Evolutionary conservation across 192 early-diverging fungal genomes (phyloP).

Genomic region (Chytriomyces sp.): DNA sequence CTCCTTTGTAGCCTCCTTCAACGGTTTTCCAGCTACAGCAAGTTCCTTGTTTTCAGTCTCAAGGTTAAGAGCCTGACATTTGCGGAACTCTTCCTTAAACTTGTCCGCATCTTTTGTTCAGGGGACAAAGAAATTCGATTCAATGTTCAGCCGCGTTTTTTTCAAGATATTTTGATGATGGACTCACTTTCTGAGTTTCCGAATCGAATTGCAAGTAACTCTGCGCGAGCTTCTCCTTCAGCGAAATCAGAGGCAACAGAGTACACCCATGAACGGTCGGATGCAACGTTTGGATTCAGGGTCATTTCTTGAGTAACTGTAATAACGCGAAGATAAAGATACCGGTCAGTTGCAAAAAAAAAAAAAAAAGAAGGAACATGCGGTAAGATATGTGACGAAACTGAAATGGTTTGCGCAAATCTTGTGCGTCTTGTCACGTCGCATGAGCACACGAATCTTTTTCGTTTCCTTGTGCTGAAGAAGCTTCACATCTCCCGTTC

Average conservation of each 20-base stretch:
- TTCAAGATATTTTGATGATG: background rate
- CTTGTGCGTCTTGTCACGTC: slow-evolving; percentile 97
- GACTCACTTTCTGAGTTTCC: slow-evolving; percentile 86
- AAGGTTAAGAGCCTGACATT: slow-evolving; percentile 64
- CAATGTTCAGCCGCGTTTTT: background rate
- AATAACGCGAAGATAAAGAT: slow-evolving; percentile 4
- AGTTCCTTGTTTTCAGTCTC: slow-evolving; percentile 42
- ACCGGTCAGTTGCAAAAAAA: background rate
- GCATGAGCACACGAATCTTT: slow-evolving; percentile 97
- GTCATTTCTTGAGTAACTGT: slow-evolving; percentile 84
- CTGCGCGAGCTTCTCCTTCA: slow-evolving; percentile 81
- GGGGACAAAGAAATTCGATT: no score
- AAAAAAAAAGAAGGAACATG: background rate
- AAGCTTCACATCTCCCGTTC: slow-evolving; percentile 96
- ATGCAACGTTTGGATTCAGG: slow-evolving; percentile 93
- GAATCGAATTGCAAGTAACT: slow-evolving; percentile 94
- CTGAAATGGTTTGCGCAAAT: slow-evolving; percentile 98
- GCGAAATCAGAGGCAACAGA: slow-evolving; percentile 87
- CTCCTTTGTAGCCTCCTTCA: slow-evolving; percentile 9
- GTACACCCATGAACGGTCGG: slow-evolving; percentile 99
- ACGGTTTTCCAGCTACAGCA: slow-evolving; percentile 16
- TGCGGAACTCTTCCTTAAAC: slow-evolving; percentile 88
- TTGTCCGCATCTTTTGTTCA: slow-evolving; percentile 74
- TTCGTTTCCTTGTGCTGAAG: slow-evolving; percentile 88
- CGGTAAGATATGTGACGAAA: slow-evolving; percentile 37